A percentile compares a stretch with the other conserved stretches of the same genome.
Evolutionary conservation across 2,329 filamentous ascomycete genomes (phyloP).

Genomic region (Fusarium robinianum): DNA sequence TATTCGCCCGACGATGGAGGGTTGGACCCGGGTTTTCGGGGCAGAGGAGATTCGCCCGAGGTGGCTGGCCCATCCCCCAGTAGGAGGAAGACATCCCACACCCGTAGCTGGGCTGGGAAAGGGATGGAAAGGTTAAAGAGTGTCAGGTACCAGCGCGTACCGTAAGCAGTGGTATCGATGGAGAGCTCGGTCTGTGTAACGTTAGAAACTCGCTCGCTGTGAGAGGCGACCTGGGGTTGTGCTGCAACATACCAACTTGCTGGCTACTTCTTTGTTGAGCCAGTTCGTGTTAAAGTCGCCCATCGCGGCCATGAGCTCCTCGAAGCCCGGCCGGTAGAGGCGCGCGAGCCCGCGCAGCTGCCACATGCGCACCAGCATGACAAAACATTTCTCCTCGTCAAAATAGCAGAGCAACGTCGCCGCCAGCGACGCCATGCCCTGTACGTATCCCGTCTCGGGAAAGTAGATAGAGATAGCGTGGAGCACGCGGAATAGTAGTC

Average conservation of each 20-base stretch:
- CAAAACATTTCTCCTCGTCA: constrained; percentile 90
- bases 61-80: constrained; percentile 58
- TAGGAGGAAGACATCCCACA: constrained; percentile 98
- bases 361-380: constrained; percentile 97
- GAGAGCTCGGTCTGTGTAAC: constrained; percentile 66
- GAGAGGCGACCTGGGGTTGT: neutral
- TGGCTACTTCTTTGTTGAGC: constrained; percentile 80
- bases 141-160: constrained; percentile 95
- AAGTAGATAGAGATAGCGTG: constrained; percentile 92
- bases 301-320: constrained; percentile 82
- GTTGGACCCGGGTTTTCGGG: constrained; percentile 24
- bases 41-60: constrained; percentile 12
- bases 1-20: constrained; percentile 56
- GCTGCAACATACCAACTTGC: constrained; percentile 70
- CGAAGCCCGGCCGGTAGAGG: constrained; percentile 83
- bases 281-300: constrained; percentile 84
- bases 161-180: constrained; percentile 90
- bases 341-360: constrained; percentile 82
- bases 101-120: constrained; percentile 88
- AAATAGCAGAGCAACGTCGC: constrained; percentile 96
- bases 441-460: constrained; percentile 90
- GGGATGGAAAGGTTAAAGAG: constrained; percentile 97
- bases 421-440: constrained; percentile 94
- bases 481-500: constrained; percentile 87
- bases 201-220: constrained; percentile 19